Base-by-base conservation (phyloP, 768 basidiomycete species). In the Brasilioporus rufonigricans region DNA sequence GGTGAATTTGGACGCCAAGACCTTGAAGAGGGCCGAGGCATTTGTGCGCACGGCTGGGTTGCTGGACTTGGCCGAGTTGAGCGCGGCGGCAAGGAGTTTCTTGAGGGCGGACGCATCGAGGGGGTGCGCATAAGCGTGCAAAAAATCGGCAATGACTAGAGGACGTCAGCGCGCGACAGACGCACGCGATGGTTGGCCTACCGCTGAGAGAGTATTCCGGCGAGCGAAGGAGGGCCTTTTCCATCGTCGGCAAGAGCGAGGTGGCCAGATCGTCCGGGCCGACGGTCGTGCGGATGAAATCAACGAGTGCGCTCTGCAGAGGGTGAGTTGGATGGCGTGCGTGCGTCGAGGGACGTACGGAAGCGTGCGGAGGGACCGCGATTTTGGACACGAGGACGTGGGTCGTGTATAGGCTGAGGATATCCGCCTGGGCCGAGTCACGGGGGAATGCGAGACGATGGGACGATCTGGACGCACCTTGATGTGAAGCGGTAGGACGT, bases 221-320 rank as follows among this genome's bases (percentile, higher is more conserved):
- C 2, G 89, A 88, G 26, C 91, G 83, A 11, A 92, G 71, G 9
- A 96, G 66, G 2, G 89, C 82, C 60, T 92, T 93, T 65, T 95
- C 93, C 35, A 91, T 81, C 0, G 78, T 77, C 0, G 92, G 91
- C 0, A 94, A 71, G 41, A 95, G 73, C 0, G 72, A 70, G 5
- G 73, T 68, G 2, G 69, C 67, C 27, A 93, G 71, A 35, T 87
- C 83, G 0, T 79, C 75, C 0, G 75, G 65, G 1, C 73, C 73
- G 5, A 91, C 66, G 47, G 77, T 81, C 0, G 71, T 76, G 3
- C 70, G 64, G 54, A 91, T 78, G 67, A 92, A 88, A 57, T 85
- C 86, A 56, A 78, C 65, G 19, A 87, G 74, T 39, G 82, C 76
- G n/a, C 63, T 66, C 82, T 85, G 64, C 35, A 40, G 26, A 43